A percentile compares a stretch with the other conserved stretches of the same genome.
Conservation (phyloP, 345 rosid genomes). For the Citrus medica region DNA sequence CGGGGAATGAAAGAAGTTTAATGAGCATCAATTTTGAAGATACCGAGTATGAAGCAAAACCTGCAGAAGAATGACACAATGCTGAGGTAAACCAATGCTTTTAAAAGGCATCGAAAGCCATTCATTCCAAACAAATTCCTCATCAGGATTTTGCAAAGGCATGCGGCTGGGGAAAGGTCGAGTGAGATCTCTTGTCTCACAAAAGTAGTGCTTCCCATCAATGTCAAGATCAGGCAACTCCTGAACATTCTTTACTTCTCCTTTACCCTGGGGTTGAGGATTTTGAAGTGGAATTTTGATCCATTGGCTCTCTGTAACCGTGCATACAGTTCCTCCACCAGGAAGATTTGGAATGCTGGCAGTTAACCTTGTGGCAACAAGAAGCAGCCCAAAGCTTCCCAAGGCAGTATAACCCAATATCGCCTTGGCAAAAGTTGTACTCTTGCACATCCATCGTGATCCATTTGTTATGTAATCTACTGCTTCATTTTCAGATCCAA, state of each 20-base stretch:
- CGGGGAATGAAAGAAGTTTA: slow-evolving; percentile 12
- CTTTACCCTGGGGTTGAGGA: slow-evolving; percentile 86
- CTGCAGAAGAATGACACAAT: slow-evolving; percentile 91
- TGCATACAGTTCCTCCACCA: slow-evolving; percentile 89
- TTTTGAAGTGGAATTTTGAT: slow-evolving; percentile 71
- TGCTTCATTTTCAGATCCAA: slow-evolving; percentile 81
- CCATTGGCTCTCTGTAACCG: slow-evolving; percentile 88
- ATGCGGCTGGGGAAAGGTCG: slow-evolving; percentile 86
- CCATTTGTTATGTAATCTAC: slow-evolving; percentile 63
- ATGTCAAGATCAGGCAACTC: slow-evolving; percentile 89
- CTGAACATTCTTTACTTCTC: slow-evolving; percentile 76
- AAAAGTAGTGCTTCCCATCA: slow-evolving; percentile 93
- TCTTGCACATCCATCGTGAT: slow-evolving; percentile 51
- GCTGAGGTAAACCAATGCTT: slow-evolving; percentile 58
- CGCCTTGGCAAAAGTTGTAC: slow-evolving; percentile 52
- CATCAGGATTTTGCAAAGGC: slow-evolving; percentile 70
- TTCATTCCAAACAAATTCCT: slow-evolving; percentile 93
- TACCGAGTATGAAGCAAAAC: slow-evolving; percentile 43
- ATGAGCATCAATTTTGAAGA: slow-evolving; percentile 25
- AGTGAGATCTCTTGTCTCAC: slow-evolving; percentile 86
- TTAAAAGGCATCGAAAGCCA: slow-evolving; percentile 81
- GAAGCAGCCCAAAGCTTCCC: slow-evolving; percentile 79
- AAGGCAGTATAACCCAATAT: slow-evolving; percentile 84
- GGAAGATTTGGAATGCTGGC: slow-evolving; percentile 75
- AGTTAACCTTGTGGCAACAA: slow-evolving; percentile 74